These are phyloP conservation scores for Paramecium caudatum DNA, from an alignment of 73 alveolate species.

Conservation along the genomic window DNA sequence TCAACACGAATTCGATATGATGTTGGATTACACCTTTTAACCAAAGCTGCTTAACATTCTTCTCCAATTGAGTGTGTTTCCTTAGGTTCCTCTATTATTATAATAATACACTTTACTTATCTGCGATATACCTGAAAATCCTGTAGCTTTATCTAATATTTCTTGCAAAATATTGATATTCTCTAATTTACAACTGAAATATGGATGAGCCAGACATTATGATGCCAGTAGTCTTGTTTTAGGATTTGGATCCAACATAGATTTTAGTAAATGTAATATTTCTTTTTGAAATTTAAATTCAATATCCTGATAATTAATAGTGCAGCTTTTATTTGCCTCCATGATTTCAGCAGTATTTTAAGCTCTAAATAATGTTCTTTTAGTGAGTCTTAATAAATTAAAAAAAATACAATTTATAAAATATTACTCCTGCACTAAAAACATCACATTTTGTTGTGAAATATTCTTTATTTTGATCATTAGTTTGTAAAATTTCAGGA, in stretches of 20 bases:
- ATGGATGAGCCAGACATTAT: constrained; percentile 37
- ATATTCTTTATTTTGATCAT: not conserved
- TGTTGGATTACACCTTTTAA: constrained; percentile 56
- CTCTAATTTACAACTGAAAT: constrained; percentile 48
- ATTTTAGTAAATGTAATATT: constrained; percentile 8
- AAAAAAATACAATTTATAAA: constrained; percentile 18
- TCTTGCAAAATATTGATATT: constrained; percentile 18
- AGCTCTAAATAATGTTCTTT: constrained; percentile 57
- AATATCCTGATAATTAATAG: constrained; percentile 26
- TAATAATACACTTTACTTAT: not conserved
- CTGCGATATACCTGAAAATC: constrained; percentile 19
- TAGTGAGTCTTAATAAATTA: not conserved
- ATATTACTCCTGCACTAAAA: constrained; percentile 65
- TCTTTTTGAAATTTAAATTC: constrained; percentile 44
- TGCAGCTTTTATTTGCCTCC: constrained; percentile 34
- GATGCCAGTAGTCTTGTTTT: not conserved
- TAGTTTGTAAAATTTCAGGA: constrained; percentile 76
- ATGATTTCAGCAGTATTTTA: constrained; percentile 32
- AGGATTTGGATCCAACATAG: constrained; percentile 41
- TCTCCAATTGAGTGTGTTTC: constrained; percentile 28
- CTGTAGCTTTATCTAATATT: constrained; percentile 41
- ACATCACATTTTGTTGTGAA: constrained; percentile 61
- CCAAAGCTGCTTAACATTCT: constrained; percentile 19
- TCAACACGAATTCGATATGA: not conserved
- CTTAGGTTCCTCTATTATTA: not conserved